Conservation (phyloP, 1,284 basidiomycete genomes). For the Macrocystidia cucumis region DNA sequence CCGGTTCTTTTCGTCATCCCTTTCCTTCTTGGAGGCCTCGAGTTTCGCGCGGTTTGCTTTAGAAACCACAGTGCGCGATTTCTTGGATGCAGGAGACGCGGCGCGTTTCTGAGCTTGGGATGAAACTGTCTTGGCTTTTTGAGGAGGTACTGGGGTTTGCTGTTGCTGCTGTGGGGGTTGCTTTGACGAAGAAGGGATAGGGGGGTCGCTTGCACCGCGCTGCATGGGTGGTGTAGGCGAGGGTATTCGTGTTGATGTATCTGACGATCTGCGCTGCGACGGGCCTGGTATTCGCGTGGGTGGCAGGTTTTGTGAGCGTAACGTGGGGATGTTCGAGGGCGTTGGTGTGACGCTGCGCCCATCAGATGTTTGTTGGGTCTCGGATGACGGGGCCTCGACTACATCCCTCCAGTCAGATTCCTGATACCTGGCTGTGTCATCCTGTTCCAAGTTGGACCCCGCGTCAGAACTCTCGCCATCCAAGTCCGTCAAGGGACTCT, state of each 20-base stretch:
- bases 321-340: conserved; percentile 13
- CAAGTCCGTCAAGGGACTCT: conserved; percentile 60
- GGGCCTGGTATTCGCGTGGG: conserved; percentile 28
- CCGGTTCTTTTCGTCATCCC: conserved; percentile 24
- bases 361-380: conserved; percentile 13
- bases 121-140: neutral
- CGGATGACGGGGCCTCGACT: conserved; percentile 13
- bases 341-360: conserved; percentile 28
- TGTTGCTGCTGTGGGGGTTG: conserved; percentile 13
- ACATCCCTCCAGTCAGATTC: conserved; percentile 16
- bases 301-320: conserved; percentile 16
- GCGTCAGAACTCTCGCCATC: conserved; percentile 36
- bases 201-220: conserved; percentile 21
- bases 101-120: conserved; percentile 13
- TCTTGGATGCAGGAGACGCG: conserved; percentile 21
- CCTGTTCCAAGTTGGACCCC: conserved; percentile 14
- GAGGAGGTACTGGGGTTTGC: conserved; percentile 12
- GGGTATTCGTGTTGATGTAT: conserved; percentile 23
- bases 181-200: conserved; percentile 17
- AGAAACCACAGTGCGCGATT: conserved; percentile 21
- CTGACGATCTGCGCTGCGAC: conserved; percentile 26
- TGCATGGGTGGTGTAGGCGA: conserved; percentile 17
- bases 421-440: conserved; percentile 16
- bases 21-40: conserved; percentile 18
- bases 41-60: conserved; percentile 25